Conservation (phyloP, 176 grass and related monocot genomes). For the Typha latifolia region DNA sequence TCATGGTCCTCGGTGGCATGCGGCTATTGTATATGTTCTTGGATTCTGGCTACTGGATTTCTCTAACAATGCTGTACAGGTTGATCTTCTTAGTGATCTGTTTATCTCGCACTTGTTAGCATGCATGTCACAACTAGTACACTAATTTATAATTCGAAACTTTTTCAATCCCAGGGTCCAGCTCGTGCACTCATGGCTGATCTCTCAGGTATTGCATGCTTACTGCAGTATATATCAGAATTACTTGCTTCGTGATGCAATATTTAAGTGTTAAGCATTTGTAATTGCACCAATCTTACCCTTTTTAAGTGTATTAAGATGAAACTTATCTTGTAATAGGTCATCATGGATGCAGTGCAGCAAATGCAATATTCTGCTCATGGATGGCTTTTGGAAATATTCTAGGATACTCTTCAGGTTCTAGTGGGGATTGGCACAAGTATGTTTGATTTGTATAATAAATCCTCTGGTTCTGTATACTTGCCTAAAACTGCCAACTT, state of each 20-base stretch:
- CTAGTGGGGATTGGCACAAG: slow-evolving; percentile 66
- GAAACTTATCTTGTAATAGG: slow-evolving; percentile 20
- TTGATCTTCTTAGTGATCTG: slow-evolving; percentile 5
- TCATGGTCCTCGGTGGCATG: slow-evolving; percentile 67
- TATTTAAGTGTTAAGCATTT: not conserved
- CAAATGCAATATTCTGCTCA: slow-evolving; percentile 87
- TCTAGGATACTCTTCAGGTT: slow-evolving; percentile 83
- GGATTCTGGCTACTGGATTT: slow-evolving; percentile 97
- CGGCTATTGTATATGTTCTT: slow-evolving; percentile 66
- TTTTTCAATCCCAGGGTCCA: slow-evolving; percentile 41
- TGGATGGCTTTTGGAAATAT: slow-evolving; percentile 99
- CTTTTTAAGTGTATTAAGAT: slow-evolving; percentile 17
- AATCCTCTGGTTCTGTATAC: too few relatives aligned
- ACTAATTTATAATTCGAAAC: not conserved
- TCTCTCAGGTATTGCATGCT: slow-evolving; percentile 41
- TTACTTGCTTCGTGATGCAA: too few relatives aligned
- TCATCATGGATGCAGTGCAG: slow-evolving; percentile 53
- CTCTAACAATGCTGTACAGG: slow-evolving; percentile 88
- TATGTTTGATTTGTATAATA: slow-evolving; percentile 12
- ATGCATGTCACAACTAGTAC: not conserved
- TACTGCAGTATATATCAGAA: not conserved
- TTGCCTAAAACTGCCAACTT: too few relatives aligned
- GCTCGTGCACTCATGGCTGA: slow-evolving; percentile 88
- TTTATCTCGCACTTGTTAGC: not conserved
- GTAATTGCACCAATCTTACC: not conserved